Conservation (phyloP, 225 moss, liverwort and hornwort genomes). For the Takakia lepidozioides region DNA sequence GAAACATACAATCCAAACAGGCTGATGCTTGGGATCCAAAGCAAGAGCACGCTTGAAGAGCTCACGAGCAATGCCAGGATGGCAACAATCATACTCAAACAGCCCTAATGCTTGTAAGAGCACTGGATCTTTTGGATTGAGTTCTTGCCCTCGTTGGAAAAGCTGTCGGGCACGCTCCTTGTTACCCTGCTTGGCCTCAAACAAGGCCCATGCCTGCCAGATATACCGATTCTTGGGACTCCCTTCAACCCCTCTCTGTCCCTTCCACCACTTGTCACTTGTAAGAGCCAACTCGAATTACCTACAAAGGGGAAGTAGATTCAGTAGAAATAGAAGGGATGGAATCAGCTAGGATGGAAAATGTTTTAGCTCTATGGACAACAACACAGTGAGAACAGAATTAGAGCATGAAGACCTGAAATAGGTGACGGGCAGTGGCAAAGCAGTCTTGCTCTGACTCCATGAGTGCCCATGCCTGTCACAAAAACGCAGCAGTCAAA, state of each 20-base stretch:
- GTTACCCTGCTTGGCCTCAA: slow-evolving; percentile 86
- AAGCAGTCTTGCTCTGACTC: slow-evolving; percentile 57
- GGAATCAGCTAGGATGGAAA: no score
- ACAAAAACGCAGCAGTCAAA: no score
- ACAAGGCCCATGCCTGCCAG: slow-evolving; percentile 97
- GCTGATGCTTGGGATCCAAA: slow-evolving; percentile 80
- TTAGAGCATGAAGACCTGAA: slow-evolving; percentile 49
- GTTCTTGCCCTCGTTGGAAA: slow-evolving; percentile 78
- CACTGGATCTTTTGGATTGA: slow-evolving; percentile 78
- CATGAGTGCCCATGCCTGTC: slow-evolving; percentile 94
- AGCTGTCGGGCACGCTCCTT: slow-evolving; percentile 81
- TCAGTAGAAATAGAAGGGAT: no score
- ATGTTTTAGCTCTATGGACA: no score
- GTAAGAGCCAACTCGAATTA: no score
- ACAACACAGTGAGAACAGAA: not conserved
- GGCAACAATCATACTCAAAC: slow-evolving; percentile 83
- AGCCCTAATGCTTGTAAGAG: slow-evolving; percentile 85
- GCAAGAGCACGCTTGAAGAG: slow-evolving; percentile 71
- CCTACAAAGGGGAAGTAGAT: no score
- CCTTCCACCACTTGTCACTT: slow-evolving; percentile 8
- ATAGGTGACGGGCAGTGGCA: slow-evolving; percentile 74
- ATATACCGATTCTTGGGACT: slow-evolving; percentile 97
- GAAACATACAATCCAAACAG: slow-evolving; percentile 82
- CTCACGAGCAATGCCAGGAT: slow-evolving; percentile 50
- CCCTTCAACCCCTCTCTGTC: slow-evolving; percentile 86